Percentiles rank a stretch among this genome's conserved stretches.
Evolutionary conservation across 805 yeast species (phyloP).

Genomic region (Candida krabiensis): DNA sequence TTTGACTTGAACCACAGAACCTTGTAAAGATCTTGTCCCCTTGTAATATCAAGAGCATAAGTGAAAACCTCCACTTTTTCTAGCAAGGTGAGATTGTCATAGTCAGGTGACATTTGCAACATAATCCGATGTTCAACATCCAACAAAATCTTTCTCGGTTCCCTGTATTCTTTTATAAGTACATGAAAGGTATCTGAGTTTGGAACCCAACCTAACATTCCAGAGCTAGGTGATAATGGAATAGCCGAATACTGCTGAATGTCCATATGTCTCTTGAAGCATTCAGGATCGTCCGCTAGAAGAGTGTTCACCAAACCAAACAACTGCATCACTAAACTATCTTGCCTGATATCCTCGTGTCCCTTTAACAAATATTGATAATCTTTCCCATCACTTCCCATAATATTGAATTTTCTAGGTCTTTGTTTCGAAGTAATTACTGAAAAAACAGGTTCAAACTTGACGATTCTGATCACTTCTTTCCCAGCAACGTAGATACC

Average conservation of each 20-base stretch:
- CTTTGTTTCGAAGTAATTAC: conserved; percentile 95
- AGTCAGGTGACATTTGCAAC: conserved; percentile 98
- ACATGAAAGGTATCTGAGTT: conserved; percentile 96
- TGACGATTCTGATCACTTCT: conserved; percentile 67
- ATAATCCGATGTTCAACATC: conserved; percentile 94
- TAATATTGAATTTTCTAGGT: conserved; percentile 78
- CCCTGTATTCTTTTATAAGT: conserved; percentile 88
- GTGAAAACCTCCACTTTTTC: conserved; percentile 97
- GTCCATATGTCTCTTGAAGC: conserved; percentile 92
- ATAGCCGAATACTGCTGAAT: conserved; percentile 91
- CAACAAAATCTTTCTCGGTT: conserved; percentile 80
- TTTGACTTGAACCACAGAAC: conserved; percentile 95
- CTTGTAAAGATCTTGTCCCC: conserved; percentile 94
- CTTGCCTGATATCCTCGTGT: conserved; percentile 97
- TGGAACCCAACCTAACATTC: conserved; percentile 95
- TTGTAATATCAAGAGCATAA: conserved; percentile 89
- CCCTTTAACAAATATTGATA: conserved; percentile 86
- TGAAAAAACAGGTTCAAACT: conserved; percentile 78
- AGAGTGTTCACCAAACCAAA: conserved; percentile 94
- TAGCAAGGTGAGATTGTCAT: conserved; percentile 81
- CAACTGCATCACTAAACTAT: conserved; percentile 94
- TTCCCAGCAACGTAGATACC: conserved; percentile 89
- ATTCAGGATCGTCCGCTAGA: conserved; percentile 86
- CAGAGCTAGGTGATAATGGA: conserved; percentile 96
- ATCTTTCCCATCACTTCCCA: conserved; percentile 90